These are phyloP conservation scores for Globisporangium rhizosaccharum DNA, from an alignment of 352 stramenopile species.

Conservation along the genomic window DNA sequence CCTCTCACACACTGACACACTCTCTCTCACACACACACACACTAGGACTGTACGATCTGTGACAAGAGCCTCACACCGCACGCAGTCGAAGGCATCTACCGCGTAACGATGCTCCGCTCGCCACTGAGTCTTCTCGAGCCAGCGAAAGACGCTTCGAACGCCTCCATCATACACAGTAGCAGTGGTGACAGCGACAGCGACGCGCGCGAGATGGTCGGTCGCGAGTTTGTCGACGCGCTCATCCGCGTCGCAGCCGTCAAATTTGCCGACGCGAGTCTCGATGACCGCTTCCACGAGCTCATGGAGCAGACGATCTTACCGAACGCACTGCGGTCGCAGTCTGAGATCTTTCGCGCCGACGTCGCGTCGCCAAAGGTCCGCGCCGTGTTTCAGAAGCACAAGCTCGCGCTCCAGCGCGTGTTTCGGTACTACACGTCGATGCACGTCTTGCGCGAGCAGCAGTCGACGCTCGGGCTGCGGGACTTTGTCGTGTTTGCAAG, in stretches of 20 bases:
- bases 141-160: not conserved
- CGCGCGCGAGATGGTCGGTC: conserved; percentile 43
- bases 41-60: conserved; percentile 40
- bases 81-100: conserved; percentile 45
- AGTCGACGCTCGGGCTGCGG: conserved; percentile 62
- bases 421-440: conserved; percentile 83
- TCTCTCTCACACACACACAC: not conserved
- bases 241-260: conserved; percentile 53
- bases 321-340: conserved; percentile 62
- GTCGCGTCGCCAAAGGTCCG: conserved; percentile 63
- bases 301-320: conserved; percentile 68
- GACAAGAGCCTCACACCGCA: conserved; percentile 38
- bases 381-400: conserved; percentile 71
- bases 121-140: conserved; percentile 2
- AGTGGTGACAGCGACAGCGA: not conserved
- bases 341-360: conserved; percentile 67
- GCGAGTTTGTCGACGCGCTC: conserved; percentile 66
- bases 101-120: conserved; percentile 19
- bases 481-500: conserved; percentile 58
- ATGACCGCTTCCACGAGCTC: conserved; percentile 57
- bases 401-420: conserved; percentile 55
- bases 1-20: not conserved
- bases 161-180: not conserved
- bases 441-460: conserved; percentile 63
- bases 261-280: conserved; percentile 30